Evolutionary conservation across 441 rosid species (phyloP).

Genomic region (Pelargonium citronellum): DNA sequence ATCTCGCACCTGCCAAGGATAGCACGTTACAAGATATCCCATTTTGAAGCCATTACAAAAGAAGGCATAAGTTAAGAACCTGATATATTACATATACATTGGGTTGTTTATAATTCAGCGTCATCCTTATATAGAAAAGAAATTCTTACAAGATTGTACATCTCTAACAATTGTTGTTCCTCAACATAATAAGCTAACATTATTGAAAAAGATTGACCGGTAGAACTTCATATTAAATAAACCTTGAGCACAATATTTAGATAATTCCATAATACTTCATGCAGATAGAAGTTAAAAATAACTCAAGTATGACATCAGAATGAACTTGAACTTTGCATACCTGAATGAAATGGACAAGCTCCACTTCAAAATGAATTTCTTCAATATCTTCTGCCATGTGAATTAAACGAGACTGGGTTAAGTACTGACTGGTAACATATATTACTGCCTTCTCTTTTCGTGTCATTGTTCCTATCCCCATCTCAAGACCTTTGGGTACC

Average conservation of each 20-base stretch:
- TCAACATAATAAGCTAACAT: no score
- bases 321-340: constrained; percentile 27
- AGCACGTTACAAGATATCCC: constrained; percentile 13
- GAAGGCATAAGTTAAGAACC: neutral
- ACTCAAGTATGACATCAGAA: neutral
- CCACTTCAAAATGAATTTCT: constrained; percentile 91
- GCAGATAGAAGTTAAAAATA: constrained; percentile 6
- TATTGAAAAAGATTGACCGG: no score
- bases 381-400: constrained; percentile 52
- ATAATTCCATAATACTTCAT: neutral
- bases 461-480: constrained; percentile 93
- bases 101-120: no score
- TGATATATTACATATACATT: no score
- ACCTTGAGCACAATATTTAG: no score
- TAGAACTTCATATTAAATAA: no score
- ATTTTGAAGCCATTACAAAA: constrained; percentile 4
- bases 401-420: constrained; percentile 67
- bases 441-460: constrained; percentile 84
- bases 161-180: no score
- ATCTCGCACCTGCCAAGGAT: constrained; percentile 71
- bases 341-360: constrained; percentile 92
- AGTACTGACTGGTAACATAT: constrained; percentile 64
- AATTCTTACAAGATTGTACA: no score
- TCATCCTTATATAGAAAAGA: no score
- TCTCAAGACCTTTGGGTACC: constrained; percentile 97